Evolutionary conservation across 2,329 filamentous ascomycete genomes (phyloP).

Genomic region (Exophiala bonariae): DNA sequence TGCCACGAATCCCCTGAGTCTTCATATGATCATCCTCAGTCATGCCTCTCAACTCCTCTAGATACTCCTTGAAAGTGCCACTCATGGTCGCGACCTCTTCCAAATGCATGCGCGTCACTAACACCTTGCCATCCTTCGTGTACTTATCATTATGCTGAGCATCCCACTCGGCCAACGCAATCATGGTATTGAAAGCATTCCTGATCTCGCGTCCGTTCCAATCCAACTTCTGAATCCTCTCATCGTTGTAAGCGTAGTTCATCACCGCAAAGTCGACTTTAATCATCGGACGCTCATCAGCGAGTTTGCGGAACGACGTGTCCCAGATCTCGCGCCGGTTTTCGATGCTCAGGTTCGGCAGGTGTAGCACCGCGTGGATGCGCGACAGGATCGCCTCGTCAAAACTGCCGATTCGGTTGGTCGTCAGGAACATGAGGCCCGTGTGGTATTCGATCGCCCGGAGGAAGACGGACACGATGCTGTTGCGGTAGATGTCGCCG

Average conservation of each 20-base stretch:
- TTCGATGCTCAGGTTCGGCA: conserved; percentile 20
- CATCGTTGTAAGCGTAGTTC: conserved; percentile 1
- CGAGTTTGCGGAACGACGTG: background rate
- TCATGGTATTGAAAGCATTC: conserved; percentile 34
- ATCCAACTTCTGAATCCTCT: background rate
- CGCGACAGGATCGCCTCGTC: conserved; percentile 31
- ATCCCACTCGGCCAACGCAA: conserved; percentile 58
- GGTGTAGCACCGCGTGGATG: conserved; percentile 30
- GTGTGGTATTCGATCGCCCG: conserved; percentile 24
- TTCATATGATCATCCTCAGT: background rate
- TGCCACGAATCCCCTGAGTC: background rate
- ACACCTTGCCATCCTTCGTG: background rate
- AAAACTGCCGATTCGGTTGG: conserved; percentile 30
- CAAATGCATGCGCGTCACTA: background rate
- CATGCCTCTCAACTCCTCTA: background rate
- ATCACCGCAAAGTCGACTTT: background rate
- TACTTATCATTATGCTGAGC: background rate
- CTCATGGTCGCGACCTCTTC: background rate
- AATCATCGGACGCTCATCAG: background rate
- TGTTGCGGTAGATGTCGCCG: conserved; percentile 9
- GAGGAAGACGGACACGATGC: conserved; percentile 20
- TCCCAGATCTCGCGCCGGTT: conserved; percentile 1
- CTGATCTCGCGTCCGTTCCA: conserved; percentile 28
- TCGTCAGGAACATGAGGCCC: conserved; percentile 32
- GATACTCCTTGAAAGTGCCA: background rate